phyloP scores from a whole-genome alignment of 306 rosid genomes.

The Vigna hirtella region DNA sequence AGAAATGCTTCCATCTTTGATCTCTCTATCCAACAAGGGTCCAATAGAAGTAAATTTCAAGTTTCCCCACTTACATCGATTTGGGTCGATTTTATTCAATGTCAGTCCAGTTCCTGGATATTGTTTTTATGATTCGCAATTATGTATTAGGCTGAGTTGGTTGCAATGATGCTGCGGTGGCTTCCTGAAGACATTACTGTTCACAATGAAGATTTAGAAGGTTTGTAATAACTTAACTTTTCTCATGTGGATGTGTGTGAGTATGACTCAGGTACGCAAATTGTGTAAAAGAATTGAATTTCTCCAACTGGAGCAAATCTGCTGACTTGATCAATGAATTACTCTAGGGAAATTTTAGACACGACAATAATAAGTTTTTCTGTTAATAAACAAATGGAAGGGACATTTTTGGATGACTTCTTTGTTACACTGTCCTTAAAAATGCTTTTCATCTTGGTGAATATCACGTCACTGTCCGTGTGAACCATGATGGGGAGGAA shows the following conservation, averaged over 20 bases:
- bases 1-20: conserved; percentile 73
- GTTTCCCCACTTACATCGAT: conserved; percentile 32
- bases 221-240: conserved; percentile 52
- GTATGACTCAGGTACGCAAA: conserved; percentile 13
- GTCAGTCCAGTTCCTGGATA: conserved; percentile 23
- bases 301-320: conserved; percentile 23
- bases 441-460: conserved; percentile 17
- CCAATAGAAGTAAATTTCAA: conserved; percentile 76
- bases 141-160: conserved; percentile 88
- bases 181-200: conserved; percentile 98
- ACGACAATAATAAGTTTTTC: neutral
- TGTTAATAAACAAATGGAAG: conserved; percentile 14
- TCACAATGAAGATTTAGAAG: conserved; percentile 99
- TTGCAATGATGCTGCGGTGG: conserved; percentile 97
- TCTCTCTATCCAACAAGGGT: conserved; percentile 84
- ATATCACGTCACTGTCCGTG: neutral
- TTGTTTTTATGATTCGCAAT: conserved; percentile 28
- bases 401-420: conserved; percentile 32
- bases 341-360: conserved; percentile 34
- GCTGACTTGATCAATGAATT: conserved; percentile 34
- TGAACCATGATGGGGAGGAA: neutral
- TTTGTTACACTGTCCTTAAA: conserved; percentile 25
- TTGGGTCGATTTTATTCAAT: conserved; percentile 8
- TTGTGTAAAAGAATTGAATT: conserved; percentile 36
- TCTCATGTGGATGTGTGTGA: conserved; percentile 9